phyloP scores from a whole-genome alignment of 768 basidiomycete genomes.

The Termitomyces sp. region DNA sequence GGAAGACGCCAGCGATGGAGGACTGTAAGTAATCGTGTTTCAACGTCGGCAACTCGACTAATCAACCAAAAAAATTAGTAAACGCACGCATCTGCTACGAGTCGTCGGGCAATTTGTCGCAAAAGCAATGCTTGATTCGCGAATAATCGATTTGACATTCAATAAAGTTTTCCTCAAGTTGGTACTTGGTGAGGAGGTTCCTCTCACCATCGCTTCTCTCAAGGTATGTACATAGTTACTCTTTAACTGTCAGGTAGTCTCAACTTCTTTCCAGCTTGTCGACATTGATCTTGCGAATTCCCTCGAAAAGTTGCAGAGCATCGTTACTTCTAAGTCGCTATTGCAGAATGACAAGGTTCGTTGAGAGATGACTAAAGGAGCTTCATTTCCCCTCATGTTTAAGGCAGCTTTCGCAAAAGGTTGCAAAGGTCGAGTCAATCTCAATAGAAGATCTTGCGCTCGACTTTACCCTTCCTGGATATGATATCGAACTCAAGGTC shows the following conservation, averaged over 20 bases:
- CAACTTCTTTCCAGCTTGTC: slow-evolving; percentile 49
- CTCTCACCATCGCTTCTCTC: slow-evolving; percentile 76
- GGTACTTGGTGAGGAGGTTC: slow-evolving; percentile 81
- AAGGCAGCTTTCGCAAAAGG: slow-evolving; percentile 45
- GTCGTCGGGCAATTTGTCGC: slow-evolving; percentile 96
- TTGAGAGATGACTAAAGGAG: neutral
- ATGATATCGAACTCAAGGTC: slow-evolving; percentile 87
- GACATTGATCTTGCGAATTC: slow-evolving; percentile 85
- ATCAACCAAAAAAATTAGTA: slow-evolving; percentile 35
- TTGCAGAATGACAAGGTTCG: slow-evolving; percentile 51
- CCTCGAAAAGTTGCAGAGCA: slow-evolving; percentile 68
- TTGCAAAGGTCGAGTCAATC: slow-evolving; percentile 53
- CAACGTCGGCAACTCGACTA: no score
- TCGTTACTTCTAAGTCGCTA: slow-evolving; percentile 42
- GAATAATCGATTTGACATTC: slow-evolving; percentile 93
- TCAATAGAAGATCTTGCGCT: slow-evolving; percentile 84
- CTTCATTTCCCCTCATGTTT: neutral
- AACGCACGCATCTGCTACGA: slow-evolving; percentile 79
- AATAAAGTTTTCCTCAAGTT: slow-evolving; percentile 94
- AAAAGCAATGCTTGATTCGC: slow-evolving; percentile 93
- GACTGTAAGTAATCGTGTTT: slow-evolving; percentile 47
- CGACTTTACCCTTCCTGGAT: slow-evolving; percentile 96
- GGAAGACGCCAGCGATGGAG: slow-evolving; percentile 67
- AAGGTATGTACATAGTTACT: slow-evolving; percentile 40
- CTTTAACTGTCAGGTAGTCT: slow-evolving; percentile 4